phyloP scores from a whole-genome alignment of 2,329 filamentous ascomycete species.

The Gremmenia infestans region DNA sequence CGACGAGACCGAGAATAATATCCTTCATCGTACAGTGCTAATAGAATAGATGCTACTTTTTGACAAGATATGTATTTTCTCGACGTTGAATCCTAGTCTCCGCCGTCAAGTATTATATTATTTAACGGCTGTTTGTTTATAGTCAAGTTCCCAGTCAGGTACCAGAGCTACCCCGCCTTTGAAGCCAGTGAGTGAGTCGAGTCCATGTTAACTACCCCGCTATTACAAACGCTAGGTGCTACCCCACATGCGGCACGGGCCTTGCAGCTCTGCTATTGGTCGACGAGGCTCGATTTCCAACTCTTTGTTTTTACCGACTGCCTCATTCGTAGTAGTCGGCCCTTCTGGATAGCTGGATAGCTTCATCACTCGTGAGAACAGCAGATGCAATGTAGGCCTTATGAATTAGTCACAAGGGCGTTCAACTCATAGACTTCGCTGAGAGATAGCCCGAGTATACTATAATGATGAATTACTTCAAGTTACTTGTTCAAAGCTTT shows the following conservation, averaged over 20 bases:
- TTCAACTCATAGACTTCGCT: too few relatives aligned
- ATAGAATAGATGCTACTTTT: neutral
- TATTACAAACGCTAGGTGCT: too few relatives aligned
- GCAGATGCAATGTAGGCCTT: neutral
- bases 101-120: too few relatives aligned
- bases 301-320: neutral
- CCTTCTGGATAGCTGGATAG: neutral
- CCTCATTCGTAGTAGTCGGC: neutral
- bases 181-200: neutral
- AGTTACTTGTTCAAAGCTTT: too few relatives aligned
- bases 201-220: neutral
- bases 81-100: neutral
- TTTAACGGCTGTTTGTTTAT: too few relatives aligned
- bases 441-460: too few relatives aligned
- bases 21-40: constrained; percentile 3
- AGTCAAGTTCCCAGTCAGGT: neutral
- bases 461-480: too few relatives aligned
- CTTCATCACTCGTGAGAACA: neutral
- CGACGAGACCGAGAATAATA: constrained; percentile 1
- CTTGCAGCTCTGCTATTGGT: neutral
- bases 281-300: neutral
- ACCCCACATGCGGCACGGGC: neutral
- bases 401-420: neutral
- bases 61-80: neutral
- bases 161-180: constrained; percentile 4